A percentile compares a stretch with the other conserved stretches of the same genome.
phyloP scores from a whole-genome alignment of 352 stramenopile genomes.

The Detonula confervacea region DNA sequence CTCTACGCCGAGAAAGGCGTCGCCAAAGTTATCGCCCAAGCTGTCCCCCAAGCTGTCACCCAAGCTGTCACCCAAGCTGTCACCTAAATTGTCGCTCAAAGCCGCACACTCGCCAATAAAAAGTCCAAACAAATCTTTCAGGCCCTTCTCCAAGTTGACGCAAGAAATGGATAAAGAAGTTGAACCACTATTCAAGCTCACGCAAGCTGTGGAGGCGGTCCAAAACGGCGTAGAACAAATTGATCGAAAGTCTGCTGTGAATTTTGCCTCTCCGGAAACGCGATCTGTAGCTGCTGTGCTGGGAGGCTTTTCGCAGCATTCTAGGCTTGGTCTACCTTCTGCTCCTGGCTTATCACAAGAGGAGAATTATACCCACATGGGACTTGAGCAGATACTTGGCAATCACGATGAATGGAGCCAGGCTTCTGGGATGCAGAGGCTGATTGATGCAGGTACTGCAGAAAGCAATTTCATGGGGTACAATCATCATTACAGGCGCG shows the following conservation, averaged over 20 bases:
- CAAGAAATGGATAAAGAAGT: no score
- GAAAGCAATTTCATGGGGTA: constrained; percentile 42
- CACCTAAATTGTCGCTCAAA: no score
- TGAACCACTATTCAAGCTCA: no score
- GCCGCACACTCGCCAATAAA: background rate
- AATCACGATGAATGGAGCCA: constrained; percentile 76
- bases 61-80: no score
- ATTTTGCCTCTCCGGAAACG: constrained; percentile 33
- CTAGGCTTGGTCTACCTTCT: constrained; percentile 12
- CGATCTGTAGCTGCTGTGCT: constrained; percentile 24
- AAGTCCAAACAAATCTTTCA: background rate
- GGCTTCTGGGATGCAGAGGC: constrained; percentile 56
- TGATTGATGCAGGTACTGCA: constrained; percentile 58
- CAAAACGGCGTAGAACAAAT: constrained; percentile 12
- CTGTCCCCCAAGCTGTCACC: constrained; percentile 1
- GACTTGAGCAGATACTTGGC: constrained; percentile 67
- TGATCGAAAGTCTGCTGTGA: background rate
- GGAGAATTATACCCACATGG: constrained; percentile 54
- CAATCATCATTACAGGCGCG: background rate
- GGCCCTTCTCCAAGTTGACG: constrained; percentile 9
- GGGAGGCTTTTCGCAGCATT: constrained; percentile 27
- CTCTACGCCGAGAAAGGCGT: no score
- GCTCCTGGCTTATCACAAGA: background rate
- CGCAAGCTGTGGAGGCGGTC: constrained; percentile 16
- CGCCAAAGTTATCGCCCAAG: background rate